Evolutionary conservation across 192 early-diverging fungal species (phyloP), one percentile per base, ranked within the genome.

Genomic region (Hyaloraphidium curvatum): DNA sequence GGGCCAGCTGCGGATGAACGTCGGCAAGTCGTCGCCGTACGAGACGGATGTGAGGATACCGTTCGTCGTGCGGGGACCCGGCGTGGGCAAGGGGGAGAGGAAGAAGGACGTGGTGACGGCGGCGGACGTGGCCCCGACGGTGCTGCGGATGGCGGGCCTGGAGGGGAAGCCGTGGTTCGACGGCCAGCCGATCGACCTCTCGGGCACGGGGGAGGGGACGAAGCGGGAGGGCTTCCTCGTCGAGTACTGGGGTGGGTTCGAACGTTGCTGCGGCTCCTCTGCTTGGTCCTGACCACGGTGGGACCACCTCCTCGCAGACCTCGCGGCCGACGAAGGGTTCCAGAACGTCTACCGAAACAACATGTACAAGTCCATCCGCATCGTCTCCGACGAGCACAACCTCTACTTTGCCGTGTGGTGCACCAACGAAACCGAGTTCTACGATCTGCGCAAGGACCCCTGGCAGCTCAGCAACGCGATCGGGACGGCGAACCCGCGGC

Each of bases 51-150:
- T 79, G 26, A 76, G 77, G 40, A 31, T 56, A 29, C 73, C 70
- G n/a, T 71, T 77, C 33, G 66, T 75, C 50, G 73, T 77, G 23
- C 71, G 77, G 22, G 79, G 79, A 5, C 80, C 80, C 3, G 76
- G 76, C 16, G 66, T 82, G 29, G 61, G 61, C n/a, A n/a, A n/a
- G 3, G 68, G 68, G 39, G 65, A 61, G 26, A 51, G 59, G 28
- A 59, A 58, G 7, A 63, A 59, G 5, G 59, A 69, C 28, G 59
- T 66, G 5, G 63, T 69, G 9, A 67, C 70, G 5, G 64, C 72
- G 0, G 70, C 70, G 13, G 73, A 80, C 50, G 56, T 82, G 43
- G 72, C 76, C 0, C 72, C 80, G 0, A 82, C 80, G 0, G 62
- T 82, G 37, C 60, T 78, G 23, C 60, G 66, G n/a, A 48, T 82